A percentile compares a stretch with the other conserved stretches of the same genome.
Conservation (phyloP, 306 rosid species). For the Prosopis cineraria region DNA sequence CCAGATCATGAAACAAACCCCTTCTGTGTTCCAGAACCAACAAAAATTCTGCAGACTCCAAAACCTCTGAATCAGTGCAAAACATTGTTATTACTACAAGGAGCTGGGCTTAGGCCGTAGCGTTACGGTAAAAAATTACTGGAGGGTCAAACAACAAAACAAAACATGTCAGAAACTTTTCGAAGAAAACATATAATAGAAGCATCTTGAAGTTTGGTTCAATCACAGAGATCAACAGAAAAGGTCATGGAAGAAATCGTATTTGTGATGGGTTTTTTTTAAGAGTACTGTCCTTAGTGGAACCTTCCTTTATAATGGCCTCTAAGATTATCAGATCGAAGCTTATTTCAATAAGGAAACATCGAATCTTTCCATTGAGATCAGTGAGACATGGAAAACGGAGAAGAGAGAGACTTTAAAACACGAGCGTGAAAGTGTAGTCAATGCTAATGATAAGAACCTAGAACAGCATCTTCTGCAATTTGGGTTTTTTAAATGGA, state of each 20-base stretch:
- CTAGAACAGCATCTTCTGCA: conserved; percentile 30
- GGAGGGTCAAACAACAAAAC: conserved; percentile 28
- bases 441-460: conserved; percentile 41
- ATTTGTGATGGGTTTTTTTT: neutral
- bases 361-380: conserved; percentile 48
- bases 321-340: conserved; percentile 42
- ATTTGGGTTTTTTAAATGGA: neutral
- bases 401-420: conserved; percentile 16
- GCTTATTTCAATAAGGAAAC: conserved; percentile 38
- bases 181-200: conserved; percentile 11
- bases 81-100: conserved; percentile 27
- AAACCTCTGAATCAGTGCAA: conserved; percentile 57
- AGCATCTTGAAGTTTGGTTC: conserved; percentile 28
- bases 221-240: conserved; percentile 38
- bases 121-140: conserved; percentile 12
- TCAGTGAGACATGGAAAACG: conserved; percentile 20
- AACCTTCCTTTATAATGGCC: conserved; percentile 26
- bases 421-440: conserved; percentile 31
- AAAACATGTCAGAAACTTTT: conserved; percentile 16
- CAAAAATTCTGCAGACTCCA: conserved; percentile 53
- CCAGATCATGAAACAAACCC: neutral
- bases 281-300: conserved; percentile 23
- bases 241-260: conserved; percentile 20
- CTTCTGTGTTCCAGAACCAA: conserved; percentile 34
- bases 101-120: conserved; percentile 41